Percentiles rank a stretch among this genome's conserved stretches.
These are phyloP conservation scores for Colletotrichum eremochloae DNA, from an alignment of 2,329 filamentous ascomycete species.

Conservation along the genomic window DNA sequence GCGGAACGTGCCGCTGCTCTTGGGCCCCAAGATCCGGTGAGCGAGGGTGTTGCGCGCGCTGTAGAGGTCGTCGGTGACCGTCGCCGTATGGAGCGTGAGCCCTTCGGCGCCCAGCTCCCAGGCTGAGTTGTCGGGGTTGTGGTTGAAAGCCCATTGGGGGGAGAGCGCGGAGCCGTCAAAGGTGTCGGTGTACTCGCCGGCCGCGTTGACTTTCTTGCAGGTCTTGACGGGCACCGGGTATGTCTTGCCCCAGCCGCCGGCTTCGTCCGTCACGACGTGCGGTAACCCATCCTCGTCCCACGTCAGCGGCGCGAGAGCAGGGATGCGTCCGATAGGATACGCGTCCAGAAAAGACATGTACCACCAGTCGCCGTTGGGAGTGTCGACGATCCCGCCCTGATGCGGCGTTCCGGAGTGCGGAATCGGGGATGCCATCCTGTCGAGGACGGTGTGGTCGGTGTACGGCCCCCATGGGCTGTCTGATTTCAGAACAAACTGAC, in stretches of 20 bases:
- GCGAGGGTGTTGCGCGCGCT: slow-evolving; percentile 61
- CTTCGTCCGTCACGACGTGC: slow-evolving; percentile 51
- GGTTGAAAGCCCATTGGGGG: slow-evolving; percentile 71
- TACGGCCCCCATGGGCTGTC: slow-evolving; percentile 64
- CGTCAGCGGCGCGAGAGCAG: slow-evolving; percentile 67
- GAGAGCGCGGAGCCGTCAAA: slow-evolving; percentile 53
- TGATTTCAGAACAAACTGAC: slow-evolving; percentile 61
- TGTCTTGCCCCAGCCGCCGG: slow-evolving; percentile 58
- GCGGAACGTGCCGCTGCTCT: slow-evolving; percentile 61
- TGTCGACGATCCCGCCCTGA: slow-evolving; percentile 69
- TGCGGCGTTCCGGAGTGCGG: slow-evolving; percentile 60
- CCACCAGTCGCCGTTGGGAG: slow-evolving; percentile 66
- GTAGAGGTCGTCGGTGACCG: slow-evolving; percentile 64
- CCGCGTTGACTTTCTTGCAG: slow-evolving; percentile 24
- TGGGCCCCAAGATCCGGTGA: slow-evolving; percentile 60
- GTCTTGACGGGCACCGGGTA: slow-evolving; percentile 52
- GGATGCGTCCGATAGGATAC: slow-evolving; percentile 69
- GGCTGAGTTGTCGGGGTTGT: slow-evolving; percentile 66
- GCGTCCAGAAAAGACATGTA: slow-evolving; percentile 68
- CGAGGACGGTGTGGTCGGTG: slow-evolving; percentile 55
- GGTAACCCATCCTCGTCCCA: slow-evolving; percentile 63
- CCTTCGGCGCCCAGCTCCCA: slow-evolving; percentile 56
- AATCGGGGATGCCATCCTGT: slow-evolving; percentile 49
- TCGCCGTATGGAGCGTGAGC: slow-evolving; percentile 61
- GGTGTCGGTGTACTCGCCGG: slow-evolving; percentile 29